Conservation (phyloP, 1,139 yeast species). For the Kodamaea arcana region DNA sequence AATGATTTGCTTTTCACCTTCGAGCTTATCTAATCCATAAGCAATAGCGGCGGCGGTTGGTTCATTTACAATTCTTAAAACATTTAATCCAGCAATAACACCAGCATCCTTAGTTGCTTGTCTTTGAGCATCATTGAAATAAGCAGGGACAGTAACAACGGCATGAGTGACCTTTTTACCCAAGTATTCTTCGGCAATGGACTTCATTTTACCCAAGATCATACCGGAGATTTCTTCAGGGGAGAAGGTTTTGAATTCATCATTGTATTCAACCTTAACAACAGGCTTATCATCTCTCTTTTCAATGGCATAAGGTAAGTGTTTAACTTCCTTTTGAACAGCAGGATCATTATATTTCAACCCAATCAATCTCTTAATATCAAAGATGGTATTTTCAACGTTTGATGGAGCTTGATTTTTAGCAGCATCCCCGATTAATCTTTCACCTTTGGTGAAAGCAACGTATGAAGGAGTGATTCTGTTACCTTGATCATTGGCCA, state of each 20-base stretch:
- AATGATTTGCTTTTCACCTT: constrained; percentile 46
- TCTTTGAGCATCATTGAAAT: constrained; percentile 97
- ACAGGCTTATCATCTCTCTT: constrained; percentile 76
- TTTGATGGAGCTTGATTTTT: constrained; percentile 88
- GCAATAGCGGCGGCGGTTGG: constrained; percentile 99
- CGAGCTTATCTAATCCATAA: constrained; percentile 85
- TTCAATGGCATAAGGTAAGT: constrained; percentile 68
- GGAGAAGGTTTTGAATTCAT: constrained; percentile 60
- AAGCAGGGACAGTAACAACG: constrained; percentile 95
- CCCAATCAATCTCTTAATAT: constrained; percentile 84
- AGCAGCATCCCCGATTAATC: constrained; percentile 92
- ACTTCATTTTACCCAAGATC: constrained; percentile 90
- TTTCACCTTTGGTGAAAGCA: constrained; percentile 79
- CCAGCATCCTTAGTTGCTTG: constrained; percentile 99
- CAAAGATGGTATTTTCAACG: constrained; percentile 76
- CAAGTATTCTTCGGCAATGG: constrained; percentile 86
- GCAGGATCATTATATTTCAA: constrained; percentile 68
- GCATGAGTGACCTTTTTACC: constrained; percentile 91
- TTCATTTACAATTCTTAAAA: constrained; percentile 92
- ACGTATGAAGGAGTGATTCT: constrained; percentile 92
- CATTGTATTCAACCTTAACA: constrained; percentile 66
- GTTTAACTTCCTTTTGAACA: constrained; percentile 80
- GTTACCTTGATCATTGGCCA: constrained; percentile 95
- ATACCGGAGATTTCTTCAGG: constrained; percentile 92
- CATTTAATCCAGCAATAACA: constrained; percentile 91